Conservation (phyloP, 2,329 filamentous ascomycete genomes). For the Xylariales sp. region DNA sequence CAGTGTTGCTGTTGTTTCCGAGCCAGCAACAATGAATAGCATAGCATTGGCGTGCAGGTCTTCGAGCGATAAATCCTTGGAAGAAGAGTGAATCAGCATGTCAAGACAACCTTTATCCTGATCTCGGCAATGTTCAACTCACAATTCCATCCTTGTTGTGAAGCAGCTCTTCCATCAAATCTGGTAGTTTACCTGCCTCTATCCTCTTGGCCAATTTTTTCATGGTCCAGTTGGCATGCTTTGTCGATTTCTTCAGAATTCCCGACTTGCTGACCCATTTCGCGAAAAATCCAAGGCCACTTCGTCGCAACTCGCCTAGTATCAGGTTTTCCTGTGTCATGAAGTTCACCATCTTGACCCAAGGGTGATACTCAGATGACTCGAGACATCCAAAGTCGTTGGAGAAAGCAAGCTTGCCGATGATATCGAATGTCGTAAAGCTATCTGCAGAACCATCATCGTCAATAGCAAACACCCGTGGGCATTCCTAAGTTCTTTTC, state of each 20-base stretch:
- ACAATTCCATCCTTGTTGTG: slow-evolving; percentile 1
- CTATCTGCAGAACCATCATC: background rate
- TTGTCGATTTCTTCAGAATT: background rate
- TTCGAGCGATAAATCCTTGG: background rate
- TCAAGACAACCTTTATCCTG: background rate
- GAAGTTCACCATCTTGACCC: background rate
- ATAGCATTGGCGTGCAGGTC: background rate
- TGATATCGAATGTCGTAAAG: background rate
- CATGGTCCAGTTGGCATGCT: background rate
- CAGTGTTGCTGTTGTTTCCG: background rate
- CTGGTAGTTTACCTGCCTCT: background rate
- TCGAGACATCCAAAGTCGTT: background rate
- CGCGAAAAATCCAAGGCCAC: background rate
- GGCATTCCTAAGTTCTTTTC: too few relatives aligned
- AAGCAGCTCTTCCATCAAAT: background rate
- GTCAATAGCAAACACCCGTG: too few relatives aligned
- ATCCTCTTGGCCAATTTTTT: background rate
- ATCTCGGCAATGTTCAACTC: background rate
- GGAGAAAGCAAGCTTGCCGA: background rate
- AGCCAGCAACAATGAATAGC: background rate
- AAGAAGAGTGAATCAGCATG: too few relatives aligned
- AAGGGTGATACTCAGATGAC: background rate
- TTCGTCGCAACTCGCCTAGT: background rate
- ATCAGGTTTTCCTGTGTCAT: background rate
- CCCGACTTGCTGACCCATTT: background rate